Evolutionary conservation across 1,139 yeast species (phyloP), one percentile per base, ranked within the genome.

Genomic region (Saccharomycopsis crataegensis): DNA sequence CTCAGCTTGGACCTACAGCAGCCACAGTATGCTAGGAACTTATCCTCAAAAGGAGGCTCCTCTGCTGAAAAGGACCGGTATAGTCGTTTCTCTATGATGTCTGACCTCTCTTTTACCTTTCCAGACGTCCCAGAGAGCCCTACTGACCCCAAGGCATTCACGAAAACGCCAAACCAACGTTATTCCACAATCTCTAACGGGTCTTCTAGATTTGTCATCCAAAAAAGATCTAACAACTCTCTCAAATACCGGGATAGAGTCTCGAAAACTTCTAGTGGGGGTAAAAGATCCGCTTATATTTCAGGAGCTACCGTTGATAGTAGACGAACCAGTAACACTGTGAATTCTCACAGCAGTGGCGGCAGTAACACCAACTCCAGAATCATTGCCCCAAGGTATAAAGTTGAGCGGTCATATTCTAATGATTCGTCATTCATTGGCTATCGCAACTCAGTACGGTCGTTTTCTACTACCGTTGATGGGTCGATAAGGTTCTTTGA

Each of bases 381-480:
- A 8, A 12, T n/a, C 12, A 47, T 47, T 5, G 17, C 5, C 28
- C 49, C 49, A 31, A 34, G 49, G 9, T 14, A 14, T 2, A 43
- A 9, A 11, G 16, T 47, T 7, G 48, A 53, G 6, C 46, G 56
- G 11, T 16, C 50, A 1, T 7, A 12, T 9, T 53, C 56, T 7
- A 40, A 22, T 14, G 54, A 52, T 11, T 50, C 54, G 31, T 55
- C 58, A 8, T 31, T 53, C 12, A 55, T 55, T 41, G 58, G 58
- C 1, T 55, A 55, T 37, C 33, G 58, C 3, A 53, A 50, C 36
- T 53, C 56, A 17, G 17, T 53, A n/a, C 36, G 44, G 16, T 50
- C 54, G 3, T 47, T 44, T 40, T 46, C 54, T 16, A 49, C 55
- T 7, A 38, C 49, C 12, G 53, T 36, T n/a, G 52, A 53, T n/a